Evolutionary conservation across 1,284 basidiomycete genomes (phyloP).

Genomic region (Malassezia brasiliensis): DNA sequence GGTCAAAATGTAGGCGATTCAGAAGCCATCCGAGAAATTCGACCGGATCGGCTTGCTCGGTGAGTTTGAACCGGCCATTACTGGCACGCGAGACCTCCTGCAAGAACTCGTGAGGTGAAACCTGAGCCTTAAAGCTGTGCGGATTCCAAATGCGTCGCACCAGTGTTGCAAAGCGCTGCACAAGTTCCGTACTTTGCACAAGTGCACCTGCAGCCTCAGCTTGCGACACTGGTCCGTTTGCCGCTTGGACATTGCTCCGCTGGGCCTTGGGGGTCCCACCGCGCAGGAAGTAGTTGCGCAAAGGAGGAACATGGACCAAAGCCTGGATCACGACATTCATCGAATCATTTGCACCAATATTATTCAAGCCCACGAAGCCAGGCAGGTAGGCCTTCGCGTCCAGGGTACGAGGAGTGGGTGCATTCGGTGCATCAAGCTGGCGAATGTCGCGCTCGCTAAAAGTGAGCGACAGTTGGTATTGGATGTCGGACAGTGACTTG

Average conservation of each 20-base stretch:
- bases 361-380: conserved; percentile 92
- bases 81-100: conserved; percentile 88
- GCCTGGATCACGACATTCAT: conserved; percentile 94
- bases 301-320: conserved; percentile 75
- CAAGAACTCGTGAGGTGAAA: conserved; percentile 92
- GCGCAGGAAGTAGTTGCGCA: conserved; percentile 63
- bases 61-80: conserved; percentile 77
- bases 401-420: conserved; percentile 55
- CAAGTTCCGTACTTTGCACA: conserved; percentile 58
- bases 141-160: conserved; percentile 87
- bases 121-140: conserved; percentile 73
- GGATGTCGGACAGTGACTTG: conserved; percentile 86
- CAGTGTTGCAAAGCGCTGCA: conserved; percentile 66
- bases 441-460: conserved; percentile 55
- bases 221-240: background rate
- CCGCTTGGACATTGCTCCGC: background rate
- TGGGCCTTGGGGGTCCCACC: conserved; percentile 3
- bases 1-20: conserved; percentile 80
- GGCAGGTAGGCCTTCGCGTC: conserved; percentile 70
- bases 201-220: conserved; percentile 3
- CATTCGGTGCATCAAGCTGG: conserved; percentile 56
- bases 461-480: conserved; percentile 74
- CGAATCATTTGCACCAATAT: conserved; percentile 92
- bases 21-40: conserved; percentile 94
- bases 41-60: conserved; percentile 86